phyloP scores from a whole-genome alignment of 768 basidiomycete genomes.

The Cyclocybe cylindracea region DNA sequence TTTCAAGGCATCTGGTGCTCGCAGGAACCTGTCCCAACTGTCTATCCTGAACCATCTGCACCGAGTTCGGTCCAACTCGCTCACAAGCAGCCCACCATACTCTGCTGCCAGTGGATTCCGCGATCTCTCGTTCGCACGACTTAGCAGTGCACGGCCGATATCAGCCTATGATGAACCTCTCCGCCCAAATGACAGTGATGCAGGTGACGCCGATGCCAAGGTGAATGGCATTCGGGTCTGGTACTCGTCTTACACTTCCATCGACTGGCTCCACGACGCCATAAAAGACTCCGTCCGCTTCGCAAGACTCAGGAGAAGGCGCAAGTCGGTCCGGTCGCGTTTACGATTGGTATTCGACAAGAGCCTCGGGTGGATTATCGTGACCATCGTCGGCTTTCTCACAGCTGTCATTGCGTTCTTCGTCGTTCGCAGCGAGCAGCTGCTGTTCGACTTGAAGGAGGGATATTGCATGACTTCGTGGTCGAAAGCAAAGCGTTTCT shows the following conservation, averaged over 20 bases:
- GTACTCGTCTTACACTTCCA: constrained; percentile 88
- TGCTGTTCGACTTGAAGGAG: constrained; percentile 90
- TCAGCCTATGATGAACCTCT: constrained; percentile 69
- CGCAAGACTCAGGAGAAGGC: constrained; percentile 56
- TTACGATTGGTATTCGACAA: constrained; percentile 69
- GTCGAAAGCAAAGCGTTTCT: constrained; percentile 80
- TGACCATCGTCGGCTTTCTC: constrained; percentile 84
- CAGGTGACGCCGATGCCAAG: constrained; percentile 56
- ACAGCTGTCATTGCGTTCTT: constrained; percentile 86
- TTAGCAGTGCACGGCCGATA: constrained; percentile 54
- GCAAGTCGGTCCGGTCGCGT: constrained; percentile 69
- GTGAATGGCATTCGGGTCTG: constrained; percentile 89
- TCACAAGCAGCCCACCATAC: constrained; percentile 38
- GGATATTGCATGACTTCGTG: constrained; percentile 77
- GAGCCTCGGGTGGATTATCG: constrained; percentile 85
- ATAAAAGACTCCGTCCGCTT: constrained; percentile 91
- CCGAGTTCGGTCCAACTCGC: constrained; percentile 24
- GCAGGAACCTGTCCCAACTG: constrained; percentile 38
- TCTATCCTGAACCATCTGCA: constrained; percentile 33
- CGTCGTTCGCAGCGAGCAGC: constrained; percentile 83
- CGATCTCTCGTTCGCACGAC: constrained; percentile 36
- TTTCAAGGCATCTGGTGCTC: constrained; percentile 28
- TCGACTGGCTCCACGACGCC: constrained; percentile 96
- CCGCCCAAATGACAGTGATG: constrained; percentile 34
- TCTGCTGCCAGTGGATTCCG: constrained; percentile 36